Percentiles rank a stretch among this genome's conserved stretches.
These are phyloP conservation scores for Moesziomyces globuligerus DNA, from an alignment of 1,284 basidiomycete species.

Conservation along the genomic window DNA sequence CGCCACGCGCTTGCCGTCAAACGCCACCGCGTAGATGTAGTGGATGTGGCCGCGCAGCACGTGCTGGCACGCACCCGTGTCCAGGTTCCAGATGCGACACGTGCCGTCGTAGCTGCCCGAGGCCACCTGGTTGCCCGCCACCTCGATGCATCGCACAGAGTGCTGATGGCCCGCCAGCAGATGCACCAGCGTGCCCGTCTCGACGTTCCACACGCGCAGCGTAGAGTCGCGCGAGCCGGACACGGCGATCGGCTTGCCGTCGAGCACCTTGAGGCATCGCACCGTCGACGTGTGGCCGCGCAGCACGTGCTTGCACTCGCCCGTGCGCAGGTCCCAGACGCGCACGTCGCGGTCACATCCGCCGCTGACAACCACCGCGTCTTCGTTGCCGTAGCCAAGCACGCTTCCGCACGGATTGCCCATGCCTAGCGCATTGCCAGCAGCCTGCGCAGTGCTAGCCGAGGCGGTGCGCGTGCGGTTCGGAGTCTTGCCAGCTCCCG, in stretches of 20 bases:
- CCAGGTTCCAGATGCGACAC: conserved; percentile 64
- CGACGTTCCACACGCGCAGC: conserved; percentile 91
- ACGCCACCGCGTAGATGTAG: conserved; percentile 92
- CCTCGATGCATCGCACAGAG: conserved; percentile 88
- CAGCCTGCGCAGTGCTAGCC: conserved; percentile 8
- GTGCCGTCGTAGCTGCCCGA: conserved; percentile 91
- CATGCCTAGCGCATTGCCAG: conserved; percentile 42
- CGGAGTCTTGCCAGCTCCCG: background rate
- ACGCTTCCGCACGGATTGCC: conserved; percentile 67
- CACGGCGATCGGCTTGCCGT: conserved; percentile 86
- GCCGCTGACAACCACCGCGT: conserved; percentile 84
- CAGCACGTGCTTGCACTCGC: conserved; percentile 82
- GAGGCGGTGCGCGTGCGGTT: conserved; percentile 7
- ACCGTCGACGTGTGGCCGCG: conserved; percentile 90
- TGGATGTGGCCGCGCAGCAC: conserved; percentile 88
- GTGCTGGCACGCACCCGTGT: conserved; percentile 76
- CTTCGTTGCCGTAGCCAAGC: conserved; percentile 75
- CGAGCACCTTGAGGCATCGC: conserved; percentile 87
- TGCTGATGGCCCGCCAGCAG: conserved; percentile 81
- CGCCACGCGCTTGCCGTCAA: conserved; percentile 84
- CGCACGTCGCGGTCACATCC: conserved; percentile 89
- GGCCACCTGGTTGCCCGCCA: conserved; percentile 80
- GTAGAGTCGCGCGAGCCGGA: conserved; percentile 83
- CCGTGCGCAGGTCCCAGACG: conserved; percentile 89
- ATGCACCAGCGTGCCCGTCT: conserved; percentile 77